Evolutionary conservation across 1,284 basidiomycete genomes (phyloP), one percentile per base, ranked within the genome.

Genomic region (Austroboletus sp.): DNA sequence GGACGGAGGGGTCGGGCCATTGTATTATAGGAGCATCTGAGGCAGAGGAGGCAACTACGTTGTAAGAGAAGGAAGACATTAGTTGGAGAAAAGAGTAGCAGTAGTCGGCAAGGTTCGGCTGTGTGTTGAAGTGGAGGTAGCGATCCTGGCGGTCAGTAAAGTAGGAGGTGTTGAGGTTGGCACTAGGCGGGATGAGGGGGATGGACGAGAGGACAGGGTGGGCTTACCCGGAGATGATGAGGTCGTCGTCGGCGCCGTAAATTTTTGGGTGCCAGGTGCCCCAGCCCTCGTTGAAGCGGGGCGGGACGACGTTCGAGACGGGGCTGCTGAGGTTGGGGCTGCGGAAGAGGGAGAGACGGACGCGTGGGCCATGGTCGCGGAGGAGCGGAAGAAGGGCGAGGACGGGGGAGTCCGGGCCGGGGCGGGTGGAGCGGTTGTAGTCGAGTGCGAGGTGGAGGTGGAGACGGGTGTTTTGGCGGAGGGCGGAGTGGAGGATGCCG

Each of bases 231-330:
- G 82, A 91, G 53, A 98, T 83, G 62, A 98, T 80, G 31, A 98
- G 77, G 46, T 92, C 82, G 61, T 97, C 83, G 61, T 99, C 96
- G 1, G 80, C 85, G 13, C 90, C 90, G 60, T 99, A 99, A 49
- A 95, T 79, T 68, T 98, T 98, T 17, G 93, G 87, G 64, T 98
- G 96, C 89, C 95, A 97, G 3, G 95, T 88, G 0, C 96, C 95
- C 86, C 91, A 98, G 0, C 94, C 96, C 69, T 99, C 96, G 60
- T 98, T 94, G 67, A 93, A 96, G 36, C 96, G 75, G 41, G 89
- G 85, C 2, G 96, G 96, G 1, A 98, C 80, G 17, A 94, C 50
- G 49, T 75, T 78, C 34, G 89, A 81, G 62, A 89, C 71, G 29
- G 87, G 55, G 0, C 87, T 85, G 19, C 80, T 75, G 26, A 98